Evolutionary conservation across 768 basidiomycete genomes (phyloP).

Genomic region (Kwoniella bestiolae): DNA sequence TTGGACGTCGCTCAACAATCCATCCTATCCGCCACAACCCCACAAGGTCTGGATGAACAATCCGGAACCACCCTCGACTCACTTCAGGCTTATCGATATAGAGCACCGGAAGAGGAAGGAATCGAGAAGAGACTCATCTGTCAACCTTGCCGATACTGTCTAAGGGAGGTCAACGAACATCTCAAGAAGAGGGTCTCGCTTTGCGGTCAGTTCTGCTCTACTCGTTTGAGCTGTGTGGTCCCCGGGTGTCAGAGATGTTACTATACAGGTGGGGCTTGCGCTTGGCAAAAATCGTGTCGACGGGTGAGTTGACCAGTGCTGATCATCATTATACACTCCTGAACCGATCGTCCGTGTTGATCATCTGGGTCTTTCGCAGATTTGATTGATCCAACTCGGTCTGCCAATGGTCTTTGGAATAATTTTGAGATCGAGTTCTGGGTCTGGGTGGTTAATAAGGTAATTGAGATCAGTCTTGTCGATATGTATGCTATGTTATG

Average conservation of each 20-base stretch:
- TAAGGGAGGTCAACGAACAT: neutral
- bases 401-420: too few relatives aligned
- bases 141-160: neutral
- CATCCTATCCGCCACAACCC: neutral
- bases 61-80: neutral
- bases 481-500: too few relatives aligned
- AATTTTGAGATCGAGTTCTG: too few relatives aligned
- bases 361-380: too few relatives aligned
- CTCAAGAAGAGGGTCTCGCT: neutral
- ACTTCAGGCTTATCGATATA: neutral
- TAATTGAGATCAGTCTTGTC: too few relatives aligned
- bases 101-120: neutral
- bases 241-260: constrained; percentile 1
- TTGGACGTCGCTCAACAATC: neutral
- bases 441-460: too few relatives aligned
- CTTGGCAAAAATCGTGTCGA: constrained; percentile 13
- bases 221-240: neutral
- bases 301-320: neutral
- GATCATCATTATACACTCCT: too few relatives aligned
- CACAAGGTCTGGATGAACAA: neutral
- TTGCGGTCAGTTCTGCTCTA: constrained; percentile 12
- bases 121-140: neutral
- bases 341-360: too few relatives aligned
- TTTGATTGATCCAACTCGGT: too few relatives aligned
- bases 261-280: constrained; percentile 8